Base-by-base conservation (phyloP, 2,329 filamentous ascomycete species). In the Aspergillus terreus region DNA sequence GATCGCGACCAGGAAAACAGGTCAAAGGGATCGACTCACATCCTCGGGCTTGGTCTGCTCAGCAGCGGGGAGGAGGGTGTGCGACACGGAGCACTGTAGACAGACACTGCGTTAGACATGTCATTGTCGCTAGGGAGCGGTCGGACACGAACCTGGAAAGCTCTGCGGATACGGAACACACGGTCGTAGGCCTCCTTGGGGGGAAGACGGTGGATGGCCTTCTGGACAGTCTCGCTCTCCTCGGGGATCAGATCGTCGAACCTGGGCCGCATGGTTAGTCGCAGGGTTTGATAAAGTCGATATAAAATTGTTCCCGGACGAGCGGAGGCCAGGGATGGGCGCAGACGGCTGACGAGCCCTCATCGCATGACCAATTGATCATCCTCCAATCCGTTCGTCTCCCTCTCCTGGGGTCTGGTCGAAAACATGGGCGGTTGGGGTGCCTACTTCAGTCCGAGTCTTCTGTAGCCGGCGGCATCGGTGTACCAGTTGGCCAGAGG, bases 201-300 rank as follows among this genome's bases (percentile, higher is more conserved):
- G 52, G 88, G 84, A 57, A 99, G 88, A 72, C 94, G 90, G 82
- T 89, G 88, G 69, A 99, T 83, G 58, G 94, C 94, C 64, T 86
- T 82, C 75, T 94, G 87, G 67, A 96, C 90, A 52, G 81, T 77
- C 66, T 94, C 88, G 80, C 82, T 87, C 79, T 99, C 94, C 77
- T 99, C 94, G 71, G 88, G 84, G 72, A 96, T 88, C 72, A 99
- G 78, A 73, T 99, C 94, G 76, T 99, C 94, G 81, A 86, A 85
- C 76, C 94, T 97, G 40, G 19, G 19, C 23, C 71, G 17, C n/a
- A 42, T 19, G 15, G 19, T 42, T 42, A 42, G 40, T 23, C 19
- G 40, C 40, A 21, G 6, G 17, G 7, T 42, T 15, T 38, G 63
- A 10, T 36, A 19, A 12, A 32, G n/a, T 32, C 19, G 49, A 35